Base-by-base conservation (phyloP, 768 basidiomycete genomes). In the Ephemerocybe angulata region DNA sequence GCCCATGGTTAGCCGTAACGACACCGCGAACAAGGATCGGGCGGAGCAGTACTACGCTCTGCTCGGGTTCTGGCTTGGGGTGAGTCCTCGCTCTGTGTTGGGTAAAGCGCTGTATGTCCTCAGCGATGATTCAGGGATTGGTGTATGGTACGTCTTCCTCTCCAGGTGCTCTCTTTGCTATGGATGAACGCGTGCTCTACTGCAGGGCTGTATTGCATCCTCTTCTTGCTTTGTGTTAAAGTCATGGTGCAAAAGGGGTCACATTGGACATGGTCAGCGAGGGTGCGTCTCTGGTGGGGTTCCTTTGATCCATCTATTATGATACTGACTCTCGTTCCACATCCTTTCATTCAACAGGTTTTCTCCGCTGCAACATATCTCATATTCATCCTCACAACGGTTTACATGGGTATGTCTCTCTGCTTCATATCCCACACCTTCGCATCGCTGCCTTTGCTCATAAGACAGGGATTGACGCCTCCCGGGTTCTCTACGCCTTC, bases 321-420 rank as follows among this genome's bases (percentile, higher is more conserved):
- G 40, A 19, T 13, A 7, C 40, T 42, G 19, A 42, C 40, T 10
- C 11, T 42, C 33, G 8, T 8, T 17, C 17, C 33, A 35, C 8
- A 35, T 8, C 8, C 17, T 7, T 42, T 7, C 19, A 42, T 19
- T 42, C 40, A 6, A 10, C 11, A 40, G 50, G 31, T 50, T 17
- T 50, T 50, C 30, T 22, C 31, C 28, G 29, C n/a, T 24, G 27
- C 49, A n/a, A 50, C 37, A 29, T 27, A 38, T 17, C 7, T 40
- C 24, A 53, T 53, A 25, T 53, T 53, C 41, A 17, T 31, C 13
- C 17, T 53, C 24, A 53, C 52, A 17, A 43, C 52, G 4, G n/a
- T n/a, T n/a, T n/a, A n/a, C n/a, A n/a, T 35, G 19, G 50, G 49
- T 50, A 28, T 22, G 50, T 28, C 12, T 22, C 7, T 38, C 22